Base-by-base conservation (phyloP, 805 yeast genomes). In the Hemisphaericaspora nanyangensis region DNA sequence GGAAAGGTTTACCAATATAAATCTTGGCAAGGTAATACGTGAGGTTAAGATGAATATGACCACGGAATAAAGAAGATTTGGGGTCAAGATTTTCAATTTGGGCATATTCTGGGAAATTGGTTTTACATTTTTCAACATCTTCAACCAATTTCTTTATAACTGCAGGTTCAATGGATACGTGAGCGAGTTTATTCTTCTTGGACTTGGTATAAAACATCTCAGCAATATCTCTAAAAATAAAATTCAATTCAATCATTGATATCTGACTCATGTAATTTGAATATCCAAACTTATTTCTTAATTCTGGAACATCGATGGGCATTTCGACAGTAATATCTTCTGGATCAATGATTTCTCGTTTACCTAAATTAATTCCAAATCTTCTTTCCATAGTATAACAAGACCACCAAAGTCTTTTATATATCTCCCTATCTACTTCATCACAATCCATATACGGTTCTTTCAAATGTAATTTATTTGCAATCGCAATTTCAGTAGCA, bases 1-100 rank as follows among this genome's bases (percentile, higher is more conserved):
- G 37, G 34, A 47, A 46, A 13, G 51, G 51, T 19, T 47, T 47
- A 6, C 51, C 51, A 29, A 47, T 38, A 33, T 47, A 47, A 8
- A 47, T 47, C 26, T 46, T 47, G 12, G 46, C 51, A 20, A 47
- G 26, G 32, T 42, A 46, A 32, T 43, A 47, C 16, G 37, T 35
- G n/a, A 47, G 33, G 15, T 40, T 44, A 19, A 47, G 38, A 40
- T 47, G 51, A 12, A 36, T 38, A 27, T 41, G 38, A n/a, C 37
- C 49, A 18, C 51, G 25, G 17, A 34, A 47, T 10, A 32, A 10
- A 16, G n/a, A 19, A 6, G 44, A 41, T 5, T 11, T 28, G 5
- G 40, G 44, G 27, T 41, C 38, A 22, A 38, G 25, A 5, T 35
- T 35, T 4, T 40, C 42, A 6, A 31, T 33, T 19, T 31, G 41